Percentiles rank a stretch among this genome's conserved stretches.
phyloP scores from a whole-genome alignment of 2,329 filamentous ascomycete species.

The Penicillium sp. region DNA sequence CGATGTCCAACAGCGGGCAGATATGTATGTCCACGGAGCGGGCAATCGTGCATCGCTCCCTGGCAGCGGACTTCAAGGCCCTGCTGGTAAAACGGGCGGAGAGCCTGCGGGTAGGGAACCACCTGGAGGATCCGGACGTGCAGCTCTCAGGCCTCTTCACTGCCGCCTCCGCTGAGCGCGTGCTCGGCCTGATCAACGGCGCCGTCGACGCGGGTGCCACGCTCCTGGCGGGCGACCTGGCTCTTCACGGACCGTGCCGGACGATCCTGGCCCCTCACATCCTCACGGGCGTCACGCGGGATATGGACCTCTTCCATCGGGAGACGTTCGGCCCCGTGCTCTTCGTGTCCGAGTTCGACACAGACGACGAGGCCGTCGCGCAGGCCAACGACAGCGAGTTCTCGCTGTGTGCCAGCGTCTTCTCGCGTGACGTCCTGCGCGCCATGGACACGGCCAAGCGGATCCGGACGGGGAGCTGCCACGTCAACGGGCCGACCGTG shows the following conservation, averaged over 20 bases:
- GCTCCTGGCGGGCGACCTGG: conserved; percentile 6
- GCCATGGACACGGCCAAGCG: conserved; percentile 8
- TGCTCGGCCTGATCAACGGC: conserved; percentile 5
- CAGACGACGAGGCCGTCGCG: conserved; percentile 7
- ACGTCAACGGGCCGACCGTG: conserved; percentile 47
- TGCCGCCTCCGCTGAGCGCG: conserved; percentile 6
- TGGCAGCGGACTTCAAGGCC: conserved; percentile 9
- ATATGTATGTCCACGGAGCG: conserved; percentile 16
- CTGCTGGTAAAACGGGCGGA: conserved; percentile 3
- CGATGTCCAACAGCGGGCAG: conserved; percentile 10
- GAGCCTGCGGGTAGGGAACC: conserved; percentile 11
- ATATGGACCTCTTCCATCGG: conserved; percentile 8
- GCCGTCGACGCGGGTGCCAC: conserved; percentile 6
- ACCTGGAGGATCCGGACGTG: conserved; percentile 12
- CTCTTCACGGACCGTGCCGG: conserved; percentile 1
- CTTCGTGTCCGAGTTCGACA: conserved; percentile 5
- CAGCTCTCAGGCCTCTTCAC: conserved; percentile 12
- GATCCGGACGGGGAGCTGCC: conserved; percentile 31
- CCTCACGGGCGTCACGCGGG: conserved; percentile 1
- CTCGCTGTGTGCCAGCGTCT: conserved; percentile 11
- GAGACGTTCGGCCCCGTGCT: conserved; percentile 10
- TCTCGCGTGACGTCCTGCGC: conserved; percentile 6
- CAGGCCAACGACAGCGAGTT: conserved; percentile 6
- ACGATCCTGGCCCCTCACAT: conserved; percentile 2
- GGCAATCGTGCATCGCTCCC: conserved; percentile 5